A percentile compares a stretch with the other conserved stretches of the same genome.
phyloP scores from a whole-genome alignment of 1,284 basidiomycete species.

The Ceratobasidium theobromae region DNA sequence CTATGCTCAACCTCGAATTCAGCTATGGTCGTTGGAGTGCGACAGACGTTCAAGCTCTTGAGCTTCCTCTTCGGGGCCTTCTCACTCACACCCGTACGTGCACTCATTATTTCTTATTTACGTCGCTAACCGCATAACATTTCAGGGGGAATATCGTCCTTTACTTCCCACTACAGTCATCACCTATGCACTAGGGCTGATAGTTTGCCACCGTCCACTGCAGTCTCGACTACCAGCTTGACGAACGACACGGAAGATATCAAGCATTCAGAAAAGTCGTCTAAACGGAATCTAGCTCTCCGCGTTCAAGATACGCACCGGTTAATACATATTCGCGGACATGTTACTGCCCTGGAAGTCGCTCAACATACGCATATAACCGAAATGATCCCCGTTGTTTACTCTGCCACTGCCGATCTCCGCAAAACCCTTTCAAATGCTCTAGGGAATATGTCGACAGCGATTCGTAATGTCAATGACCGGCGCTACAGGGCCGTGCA shows the following conservation, averaged over 20 bases:
- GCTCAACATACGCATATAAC: conserved; percentile 47
- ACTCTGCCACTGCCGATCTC: conserved; percentile 48
- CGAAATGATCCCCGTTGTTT: conserved; percentile 55
- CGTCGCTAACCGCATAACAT: background rate
- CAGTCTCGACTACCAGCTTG: background rate
- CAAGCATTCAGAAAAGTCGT: background rate
- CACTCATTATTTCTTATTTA: background rate
- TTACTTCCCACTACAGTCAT: conserved; percentile 28
- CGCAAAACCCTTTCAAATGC: conserved; percentile 47
- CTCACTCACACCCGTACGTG: conserved; percentile 31
- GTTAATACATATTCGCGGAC: conserved; percentile 46
- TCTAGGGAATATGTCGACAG: conserved; percentile 44
- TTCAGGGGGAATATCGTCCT: conserved; percentile 30
- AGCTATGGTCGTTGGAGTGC: conserved; percentile 58
- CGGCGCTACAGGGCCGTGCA: conserved; percentile 48
- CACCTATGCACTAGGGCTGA: conserved; percentile 30
- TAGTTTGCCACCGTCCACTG: background rate
- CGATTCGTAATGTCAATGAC: conserved; percentile 52
- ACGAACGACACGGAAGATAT: background rate
- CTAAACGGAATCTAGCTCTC: conserved; percentile 1
- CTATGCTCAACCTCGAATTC: conserved; percentile 55
- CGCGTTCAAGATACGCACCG: conserved; percentile 47
- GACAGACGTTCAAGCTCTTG: conserved; percentile 49
- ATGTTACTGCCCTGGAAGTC: conserved; percentile 43
- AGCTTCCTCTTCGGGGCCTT: conserved; percentile 27